Conservation (phyloP, 2,329 filamentous ascomycete genomes). For the Cladosporium sp. region DNA sequence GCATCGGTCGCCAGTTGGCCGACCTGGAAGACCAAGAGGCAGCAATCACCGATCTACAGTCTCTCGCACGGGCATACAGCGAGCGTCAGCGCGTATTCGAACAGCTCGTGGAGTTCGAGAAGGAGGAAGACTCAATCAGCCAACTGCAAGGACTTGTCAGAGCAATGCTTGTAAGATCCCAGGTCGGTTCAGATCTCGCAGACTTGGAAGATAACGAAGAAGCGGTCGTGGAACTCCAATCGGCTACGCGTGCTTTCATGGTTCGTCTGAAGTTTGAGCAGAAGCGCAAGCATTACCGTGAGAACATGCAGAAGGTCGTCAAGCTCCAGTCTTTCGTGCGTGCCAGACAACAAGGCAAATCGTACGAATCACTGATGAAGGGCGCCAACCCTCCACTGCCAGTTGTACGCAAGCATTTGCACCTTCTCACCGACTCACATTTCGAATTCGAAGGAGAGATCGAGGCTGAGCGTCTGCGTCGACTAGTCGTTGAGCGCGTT, state of each 20-base stretch:
- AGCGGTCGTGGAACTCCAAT: conserved; percentile 68
- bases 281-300: conserved; percentile 81
- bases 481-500: conserved; percentile 95
- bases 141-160: conserved; percentile 71
- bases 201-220: conserved; percentile 81
- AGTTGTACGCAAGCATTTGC: conserved; percentile 96
- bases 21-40: conserved; percentile 55
- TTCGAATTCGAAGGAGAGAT: conserved; percentile 99
- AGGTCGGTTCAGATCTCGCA: conserved; percentile 67
- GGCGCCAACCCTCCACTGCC: conserved; percentile 96
- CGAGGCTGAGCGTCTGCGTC: conserved; percentile 89
- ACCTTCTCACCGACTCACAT: conserved; percentile 94
- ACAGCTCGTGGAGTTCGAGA: conserved; percentile 65
- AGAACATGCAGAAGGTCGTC: conserved; percentile 98
- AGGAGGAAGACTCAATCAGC: conserved; percentile 61
- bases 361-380: conserved; percentile 92
- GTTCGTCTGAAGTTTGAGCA: conserved; percentile 73
- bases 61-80: conserved; percentile 60
- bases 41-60: conserved; percentile 60
- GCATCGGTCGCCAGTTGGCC: conserved; percentile 40
- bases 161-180: conserved; percentile 71
- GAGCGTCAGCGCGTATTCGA: conserved; percentile 56
- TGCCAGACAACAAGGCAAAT: conserved; percentile 91
- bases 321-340: conserved; percentile 97
- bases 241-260: conserved; percentile 66